Evolutionary conservation across 2,329 filamentous ascomycete species (phyloP).

Genomic region (Alternaria dauci): DNA sequence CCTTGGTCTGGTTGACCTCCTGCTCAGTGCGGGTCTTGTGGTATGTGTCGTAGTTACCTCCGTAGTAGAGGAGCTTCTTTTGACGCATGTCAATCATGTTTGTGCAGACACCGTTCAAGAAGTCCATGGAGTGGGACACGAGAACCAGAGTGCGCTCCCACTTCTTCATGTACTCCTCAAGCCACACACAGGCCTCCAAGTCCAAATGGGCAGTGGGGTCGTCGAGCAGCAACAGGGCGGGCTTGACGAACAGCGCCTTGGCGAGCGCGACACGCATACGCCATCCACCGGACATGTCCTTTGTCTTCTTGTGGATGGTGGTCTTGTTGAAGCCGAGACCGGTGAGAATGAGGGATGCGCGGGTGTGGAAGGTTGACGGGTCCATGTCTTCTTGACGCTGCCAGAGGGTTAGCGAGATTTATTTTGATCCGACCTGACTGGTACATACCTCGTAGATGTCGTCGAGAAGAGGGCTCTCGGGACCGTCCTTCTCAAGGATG

Average conservation of each 20-base stretch:
- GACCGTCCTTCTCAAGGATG: slow-evolving; percentile 89
- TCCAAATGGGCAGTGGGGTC: slow-evolving; percentile 99
- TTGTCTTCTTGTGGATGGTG: slow-evolving; percentile 99
- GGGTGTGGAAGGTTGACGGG: slow-evolving; percentile 93
- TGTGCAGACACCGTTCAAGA: slow-evolving; percentile 97
- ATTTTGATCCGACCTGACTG: neutral
- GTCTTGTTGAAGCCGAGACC: slow-evolving; percentile 99
- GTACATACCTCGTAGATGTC: slow-evolving; percentile 90
- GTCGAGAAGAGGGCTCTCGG: slow-evolving; percentile 87
- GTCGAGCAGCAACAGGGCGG: slow-evolving; percentile 92
- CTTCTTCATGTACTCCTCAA: slow-evolving; percentile 99
- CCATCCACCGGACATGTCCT: slow-evolving; percentile 99
- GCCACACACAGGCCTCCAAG: slow-evolving; percentile 98
- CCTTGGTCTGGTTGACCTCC: slow-evolving; percentile 98
- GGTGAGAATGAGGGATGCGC: slow-evolving; percentile 94
- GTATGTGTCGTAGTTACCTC: slow-evolving; percentile 99
- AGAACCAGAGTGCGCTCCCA: slow-evolving; percentile 97
- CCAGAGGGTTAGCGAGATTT: slow-evolving; percentile 13
- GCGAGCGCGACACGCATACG: slow-evolving; percentile 98
- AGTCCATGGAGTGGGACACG: slow-evolving; percentile 98
- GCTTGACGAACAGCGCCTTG: slow-evolving; percentile 98
- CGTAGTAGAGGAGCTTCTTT: slow-evolving; percentile 92
- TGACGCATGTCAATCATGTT: slow-evolving; percentile 98
- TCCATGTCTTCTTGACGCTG: slow-evolving; percentile 99
- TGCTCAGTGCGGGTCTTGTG: slow-evolving; percentile 92